A percentile compares a stretch with the other conserved stretches of the same genome.
Evolutionary conservation across 345 rosid species (phyloP).

Genomic region (Lepidium africanum): DNA sequence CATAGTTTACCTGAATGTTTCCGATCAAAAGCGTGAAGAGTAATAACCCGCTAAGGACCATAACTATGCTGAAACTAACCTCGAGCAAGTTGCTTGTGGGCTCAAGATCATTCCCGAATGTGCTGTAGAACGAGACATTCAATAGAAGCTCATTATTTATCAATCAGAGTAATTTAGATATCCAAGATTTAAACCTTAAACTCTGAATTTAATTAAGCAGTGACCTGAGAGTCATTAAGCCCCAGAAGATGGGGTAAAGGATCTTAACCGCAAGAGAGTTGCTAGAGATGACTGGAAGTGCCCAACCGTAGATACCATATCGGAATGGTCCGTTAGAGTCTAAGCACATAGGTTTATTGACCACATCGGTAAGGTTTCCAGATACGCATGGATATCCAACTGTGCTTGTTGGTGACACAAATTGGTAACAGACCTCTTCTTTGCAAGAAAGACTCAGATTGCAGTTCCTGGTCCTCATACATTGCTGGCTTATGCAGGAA

Average conservation of each 20-base stretch:
- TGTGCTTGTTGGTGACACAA: conserved; percentile 27
- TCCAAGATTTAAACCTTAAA: neutral
- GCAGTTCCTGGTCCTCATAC: conserved; percentile 41
- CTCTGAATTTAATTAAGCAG: neutral
- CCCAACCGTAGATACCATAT: conserved; percentile 67
- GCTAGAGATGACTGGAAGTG: conserved; percentile 84
- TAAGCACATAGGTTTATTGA: conserved; percentile 52
- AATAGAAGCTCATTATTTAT: neutral
- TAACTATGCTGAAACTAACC: conserved; percentile 66
- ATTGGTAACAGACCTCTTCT: conserved; percentile 50
- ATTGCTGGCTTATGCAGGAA: conserved; percentile 61
- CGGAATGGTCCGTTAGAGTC: conserved; percentile 54
- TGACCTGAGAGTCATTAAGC: conserved; percentile 82
- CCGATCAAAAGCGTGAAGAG: conserved; percentile 83
- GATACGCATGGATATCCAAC: conserved; percentile 39
- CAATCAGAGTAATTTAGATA: neutral
- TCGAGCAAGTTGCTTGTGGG: conserved; percentile 80
- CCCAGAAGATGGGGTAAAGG: conserved; percentile 93
- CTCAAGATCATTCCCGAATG: conserved; percentile 73
- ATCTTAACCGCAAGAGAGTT: conserved; percentile 71
- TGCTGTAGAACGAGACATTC: conserved; percentile 36
- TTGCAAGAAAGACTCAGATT: conserved; percentile 58
- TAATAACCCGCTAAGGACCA: conserved; percentile 66
- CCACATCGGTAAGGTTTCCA: conserved; percentile 37
- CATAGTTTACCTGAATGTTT: conserved; percentile 66